Evolutionary conservation across 2,329 filamentous ascomycete genomes (phyloP).

Genomic region (Colletotrichum sp.): DNA sequence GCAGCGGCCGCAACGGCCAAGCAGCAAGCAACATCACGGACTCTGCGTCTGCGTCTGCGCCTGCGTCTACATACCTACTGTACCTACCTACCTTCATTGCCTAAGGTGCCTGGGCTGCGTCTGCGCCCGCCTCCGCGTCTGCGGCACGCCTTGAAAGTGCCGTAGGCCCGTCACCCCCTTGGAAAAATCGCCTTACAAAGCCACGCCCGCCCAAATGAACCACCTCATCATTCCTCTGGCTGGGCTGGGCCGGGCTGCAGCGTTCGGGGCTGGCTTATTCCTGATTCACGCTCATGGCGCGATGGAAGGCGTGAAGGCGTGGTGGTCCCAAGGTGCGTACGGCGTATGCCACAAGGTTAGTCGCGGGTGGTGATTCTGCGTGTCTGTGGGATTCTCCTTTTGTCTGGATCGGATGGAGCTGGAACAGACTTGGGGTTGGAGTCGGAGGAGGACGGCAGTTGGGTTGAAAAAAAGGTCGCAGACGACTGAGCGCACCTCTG

Average conservation of each 20-base stretch:
- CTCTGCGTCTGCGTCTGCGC: not conserved
- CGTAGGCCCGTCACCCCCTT: not conserved
- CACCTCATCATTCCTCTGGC: not conserved
- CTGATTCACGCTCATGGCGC: not conserved
- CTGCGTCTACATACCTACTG: not conserved
- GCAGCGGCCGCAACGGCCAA: not conserved
- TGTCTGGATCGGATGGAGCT: not conserved
- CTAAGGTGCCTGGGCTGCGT: not conserved
- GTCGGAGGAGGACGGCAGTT: not conserved
- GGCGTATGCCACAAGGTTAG: not conserved
- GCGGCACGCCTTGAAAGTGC: not conserved
- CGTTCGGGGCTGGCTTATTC: not conserved
- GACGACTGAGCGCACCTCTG: not conserved
- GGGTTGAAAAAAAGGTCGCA: not conserved
- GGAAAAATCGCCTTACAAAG: not conserved
- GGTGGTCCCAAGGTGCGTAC: not conserved
- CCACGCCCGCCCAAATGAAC: not conserved
- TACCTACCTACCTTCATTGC: not conserved
- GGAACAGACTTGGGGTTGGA: not conserved
- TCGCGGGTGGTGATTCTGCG: not conserved
- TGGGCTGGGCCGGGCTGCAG: not conserved
- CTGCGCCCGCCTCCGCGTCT: not conserved
- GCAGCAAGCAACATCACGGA: not conserved
- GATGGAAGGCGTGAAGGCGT: not conserved
- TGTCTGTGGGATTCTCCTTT: not conserved